phyloP scores from a whole-genome alignment of 2,329 filamentous ascomycete species.

The Fusarium sp. region DNA sequence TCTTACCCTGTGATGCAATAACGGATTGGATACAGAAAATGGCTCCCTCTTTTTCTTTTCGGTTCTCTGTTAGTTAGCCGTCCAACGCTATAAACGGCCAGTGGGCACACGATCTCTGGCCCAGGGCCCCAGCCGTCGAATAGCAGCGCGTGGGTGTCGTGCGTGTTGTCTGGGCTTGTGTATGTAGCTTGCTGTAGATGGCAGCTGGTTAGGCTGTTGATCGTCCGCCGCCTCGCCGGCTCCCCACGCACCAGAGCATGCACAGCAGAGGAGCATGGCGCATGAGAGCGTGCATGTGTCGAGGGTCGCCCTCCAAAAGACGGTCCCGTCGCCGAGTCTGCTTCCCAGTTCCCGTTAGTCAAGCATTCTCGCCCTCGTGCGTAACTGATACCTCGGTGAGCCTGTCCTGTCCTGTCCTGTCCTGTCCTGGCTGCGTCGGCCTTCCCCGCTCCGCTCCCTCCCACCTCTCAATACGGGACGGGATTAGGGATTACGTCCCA shows the following conservation, averaged over 20 bases:
- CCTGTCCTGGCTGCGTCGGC: not conserved
- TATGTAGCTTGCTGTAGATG: slow-evolving; percentile 3
- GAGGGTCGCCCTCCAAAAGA: slow-evolving; percentile 11
- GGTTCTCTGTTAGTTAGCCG: slow-evolving; percentile 17
- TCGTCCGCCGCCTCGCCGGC: not conserved
- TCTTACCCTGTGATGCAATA: slow-evolving; percentile 32
- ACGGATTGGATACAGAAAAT: slow-evolving; percentile 8
- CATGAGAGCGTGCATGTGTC: slow-evolving; percentile 22
- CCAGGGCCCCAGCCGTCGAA: not conserved
- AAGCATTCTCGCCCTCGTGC: slow-evolving; percentile 29
- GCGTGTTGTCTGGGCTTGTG: slow-evolving; percentile 19
- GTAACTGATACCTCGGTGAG: slow-evolving; percentile 30
- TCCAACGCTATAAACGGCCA: slow-evolving; percentile 25
- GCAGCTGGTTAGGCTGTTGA: not conserved
- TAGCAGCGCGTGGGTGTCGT: slow-evolving; percentile 10
- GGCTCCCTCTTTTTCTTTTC: slow-evolving; percentile 10
- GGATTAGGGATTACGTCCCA: slow-evolving; percentile 13
- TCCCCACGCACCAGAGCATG: slow-evolving; percentile 30
- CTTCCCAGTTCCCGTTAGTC: slow-evolving; percentile 35
- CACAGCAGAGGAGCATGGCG: slow-evolving; percentile 34
- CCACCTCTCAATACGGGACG: not conserved
- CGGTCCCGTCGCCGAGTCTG: slow-evolving; percentile 5
- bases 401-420: not conserved
- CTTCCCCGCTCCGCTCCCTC: slow-evolving; percentile 21
- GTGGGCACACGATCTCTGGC: slow-evolving; percentile 29